Evolutionary conservation across 139 green algal genomes (phyloP), one percentile per base, ranked within the genome.

Genomic region (Chlamydomonas incerta): DNA sequence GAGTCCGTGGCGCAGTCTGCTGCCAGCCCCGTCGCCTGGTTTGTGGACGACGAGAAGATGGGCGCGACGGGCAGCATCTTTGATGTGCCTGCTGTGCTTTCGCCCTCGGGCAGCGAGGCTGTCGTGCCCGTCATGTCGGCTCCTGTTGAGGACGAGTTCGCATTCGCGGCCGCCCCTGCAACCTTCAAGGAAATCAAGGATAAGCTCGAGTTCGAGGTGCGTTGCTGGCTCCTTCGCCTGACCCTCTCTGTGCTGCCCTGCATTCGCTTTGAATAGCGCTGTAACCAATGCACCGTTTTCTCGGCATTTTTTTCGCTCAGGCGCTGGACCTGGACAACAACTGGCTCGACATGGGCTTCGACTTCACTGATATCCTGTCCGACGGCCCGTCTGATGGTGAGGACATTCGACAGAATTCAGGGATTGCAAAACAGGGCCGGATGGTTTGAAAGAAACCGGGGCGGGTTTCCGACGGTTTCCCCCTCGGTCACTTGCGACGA

Each of bases 331-430:
- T 94, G 33, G 91, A 93, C 86, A 75, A 66, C 50, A 70, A 63
- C 20, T 92, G 90, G 87, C 68, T 93, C 24, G 91, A 93, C 20
- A 81, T 93, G 86, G 87, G 83, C 79, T 88, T 93, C 63, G 91
- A 93, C 87, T 91, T 93, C 47, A 69, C 70, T 14, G 88, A 93
- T 76, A 88, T 91, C 33, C 72, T 89, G 5, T 66, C 69, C 20
- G 74, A 83, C 31, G 76, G 69, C 0, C 73, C 75, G 0, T 82
- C 72, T 29, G 82, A 88, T 62, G 83, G 88, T 89, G 55, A 55
- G 83, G 66, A 11, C 29, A 2, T 60, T 6, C 55, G 55, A 62
- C 41, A 50, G 8, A 35, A 57, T 52, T 9, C 23, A 5, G 55
- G 69, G 55, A 33, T 55, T 58, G 10, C n/a, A 60, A 46, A 63